phyloP scores from a whole-genome alignment of 176 grass and related monocot genomes.

The Carex myosuroides region DNA sequence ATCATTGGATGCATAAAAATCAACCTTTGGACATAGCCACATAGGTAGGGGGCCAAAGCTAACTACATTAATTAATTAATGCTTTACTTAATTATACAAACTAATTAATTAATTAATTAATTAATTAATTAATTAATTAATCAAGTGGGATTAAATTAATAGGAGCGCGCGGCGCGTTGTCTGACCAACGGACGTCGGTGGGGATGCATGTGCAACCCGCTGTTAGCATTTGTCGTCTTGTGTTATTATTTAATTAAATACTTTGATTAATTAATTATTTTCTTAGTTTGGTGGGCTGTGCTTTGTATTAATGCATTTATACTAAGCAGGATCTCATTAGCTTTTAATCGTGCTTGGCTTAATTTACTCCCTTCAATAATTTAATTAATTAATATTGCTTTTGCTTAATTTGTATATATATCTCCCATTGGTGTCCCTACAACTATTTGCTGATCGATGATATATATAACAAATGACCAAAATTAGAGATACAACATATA shows the following conservation, averaged over 20 bases:
- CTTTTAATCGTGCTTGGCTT: constrained; percentile 13
- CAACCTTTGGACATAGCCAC: neutral
- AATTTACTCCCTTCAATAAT: neutral
- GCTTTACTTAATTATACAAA: neutral
- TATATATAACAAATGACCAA: neutral
- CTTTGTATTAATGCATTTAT: constrained; percentile 5
- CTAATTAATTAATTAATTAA: neutral
- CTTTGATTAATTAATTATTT: neutral
- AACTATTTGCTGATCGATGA: neutral
- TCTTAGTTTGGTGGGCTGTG: constrained; percentile 8
- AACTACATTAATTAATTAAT: constrained; percentile 6
- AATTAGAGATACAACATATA: neutral
- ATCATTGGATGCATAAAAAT: constrained; percentile 8
- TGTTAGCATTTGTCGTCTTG: constrained; percentile 17
- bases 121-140: neutral
- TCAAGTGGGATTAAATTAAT: neutral
- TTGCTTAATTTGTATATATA: neutral
- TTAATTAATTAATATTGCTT: neutral
- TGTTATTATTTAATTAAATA: neutral
- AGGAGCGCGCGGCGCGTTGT: neutral
- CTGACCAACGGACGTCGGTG: constrained; percentile 2
- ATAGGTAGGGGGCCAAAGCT: neutral
- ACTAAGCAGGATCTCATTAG: neutral
- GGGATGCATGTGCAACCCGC: neutral
- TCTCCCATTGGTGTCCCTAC: neutral